Evolutionary conservation across 1,139 yeast species (phyloP).

Genomic region (Diutina siamensis): DNA sequence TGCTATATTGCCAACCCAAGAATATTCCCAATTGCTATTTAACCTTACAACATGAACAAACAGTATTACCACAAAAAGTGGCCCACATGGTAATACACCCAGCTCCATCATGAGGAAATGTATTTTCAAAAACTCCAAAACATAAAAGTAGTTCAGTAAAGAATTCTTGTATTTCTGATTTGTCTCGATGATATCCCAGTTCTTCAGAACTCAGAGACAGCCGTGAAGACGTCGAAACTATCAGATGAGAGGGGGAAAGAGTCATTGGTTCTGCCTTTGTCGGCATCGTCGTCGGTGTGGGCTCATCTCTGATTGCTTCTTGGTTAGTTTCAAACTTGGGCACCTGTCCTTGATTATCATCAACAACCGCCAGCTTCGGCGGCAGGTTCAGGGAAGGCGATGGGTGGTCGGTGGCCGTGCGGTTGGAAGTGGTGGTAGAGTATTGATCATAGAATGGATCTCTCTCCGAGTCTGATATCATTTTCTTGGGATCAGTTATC

Average conservation of each 20-base stretch:
- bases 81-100: constrained; percentile 4
- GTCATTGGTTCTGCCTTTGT: background rate
- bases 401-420: too few species aligned
- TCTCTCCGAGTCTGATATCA: too few species aligned
- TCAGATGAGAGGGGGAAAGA: background rate
- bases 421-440: too few species aligned
- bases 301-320: background rate
- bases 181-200: constrained; percentile 2
- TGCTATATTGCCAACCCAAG: background rate
- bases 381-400: background rate
- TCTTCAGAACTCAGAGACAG: background rate
- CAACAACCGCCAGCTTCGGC: background rate
- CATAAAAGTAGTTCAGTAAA: background rate
- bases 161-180: background rate
- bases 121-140: background rate
- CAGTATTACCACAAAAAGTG: constrained; percentile 3
- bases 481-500: too few species aligned
- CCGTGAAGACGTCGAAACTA: background rate
- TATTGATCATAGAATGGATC: background rate
- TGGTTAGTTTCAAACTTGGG: background rate
- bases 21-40: too few species aligned
- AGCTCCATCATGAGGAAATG: constrained; percentile 3
- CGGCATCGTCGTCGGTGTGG: background rate
- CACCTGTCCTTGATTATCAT: background rate
- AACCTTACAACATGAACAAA: constrained; percentile 2